Conservation (phyloP, 805 yeast species). For the Metschnikowia henanensis region DNA sequence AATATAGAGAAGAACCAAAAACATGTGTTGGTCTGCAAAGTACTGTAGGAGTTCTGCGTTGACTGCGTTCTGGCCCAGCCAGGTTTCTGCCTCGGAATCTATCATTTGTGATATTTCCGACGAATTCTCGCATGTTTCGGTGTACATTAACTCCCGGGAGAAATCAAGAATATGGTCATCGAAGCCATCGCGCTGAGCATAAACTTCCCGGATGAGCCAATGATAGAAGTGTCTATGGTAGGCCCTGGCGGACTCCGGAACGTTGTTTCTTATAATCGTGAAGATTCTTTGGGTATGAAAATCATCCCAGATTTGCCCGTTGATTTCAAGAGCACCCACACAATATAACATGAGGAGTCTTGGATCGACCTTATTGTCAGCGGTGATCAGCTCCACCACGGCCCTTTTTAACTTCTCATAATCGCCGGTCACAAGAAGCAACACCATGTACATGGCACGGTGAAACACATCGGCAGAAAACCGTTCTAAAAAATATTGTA, state of each 20-base stretch:
- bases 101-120: conserved; percentile 2
- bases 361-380: conserved; percentile 4
- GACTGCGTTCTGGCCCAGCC: conserved; percentile 13
- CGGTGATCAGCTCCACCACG: not conserved
- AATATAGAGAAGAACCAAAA: conserved; percentile 10
- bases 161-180: not conserved
- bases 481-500: not conserved
- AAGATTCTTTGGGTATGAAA: conserved; percentile 4
- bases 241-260: not conserved
- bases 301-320: conserved; percentile 7
- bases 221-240: not conserved
- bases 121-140: not conserved
- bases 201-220: conserved; percentile 14
- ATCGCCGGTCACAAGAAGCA: conserved; percentile 9
- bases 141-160: conserved; percentile 10
- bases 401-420: not conserved
- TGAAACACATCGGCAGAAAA: not conserved
- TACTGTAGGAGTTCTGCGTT: conserved; percentile 16
- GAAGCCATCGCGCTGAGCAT: not conserved
- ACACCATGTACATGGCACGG: not conserved
- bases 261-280: conserved; percentile 1
- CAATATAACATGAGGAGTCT: conserved; percentile 13
- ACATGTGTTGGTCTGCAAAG: conserved; percentile 3
- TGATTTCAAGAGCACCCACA: not conserved
- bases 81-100: conserved; percentile 9